Evolutionary conservation across 495 filamentous ascomycete species (phyloP), one percentile per base, ranked within the genome.

Genomic region (Trichoderma reesei): DNA sequence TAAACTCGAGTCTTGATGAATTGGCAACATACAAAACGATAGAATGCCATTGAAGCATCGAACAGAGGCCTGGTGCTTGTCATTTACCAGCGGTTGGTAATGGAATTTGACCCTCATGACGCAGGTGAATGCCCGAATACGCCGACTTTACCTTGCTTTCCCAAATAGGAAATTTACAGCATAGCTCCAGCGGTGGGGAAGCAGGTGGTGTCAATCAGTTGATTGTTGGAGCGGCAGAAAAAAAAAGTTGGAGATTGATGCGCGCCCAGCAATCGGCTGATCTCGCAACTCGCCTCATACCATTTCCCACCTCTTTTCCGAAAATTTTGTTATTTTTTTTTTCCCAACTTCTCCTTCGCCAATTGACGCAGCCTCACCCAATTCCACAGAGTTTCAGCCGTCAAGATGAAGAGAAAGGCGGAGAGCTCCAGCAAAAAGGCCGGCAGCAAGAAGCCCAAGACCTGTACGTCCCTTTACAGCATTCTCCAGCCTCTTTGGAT

Each of bases 391-490:
- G 20, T 5, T n/a, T n/a, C 56, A 9, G 31, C 31, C 61, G 33
- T 13, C 14, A 18, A 44, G 41, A 80, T 80, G 78, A 82, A 82
- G 72, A 77, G 79, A 72, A 80, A 80, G 66, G 78, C 78, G 36
- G 71, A 75, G 16, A 63, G 69, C n/a, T 69, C 63, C 46, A 65
- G 65, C 67, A 74, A 74, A 66, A 76, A 74, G 65, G 70, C 74
- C 39, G 41, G 26, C 41, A 41, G 16, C 62, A 80, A 79, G 70
- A 75, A 74, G 63, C 68, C 73, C 65, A 80, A 79, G 70, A 76
- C 71, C 69, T 66, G 79, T 82, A 73, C 67, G 68, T 62, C 41
- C 38, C 16, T n/a, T 62, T 1, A 26, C 26, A 26, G 38, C 38
- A 7, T 39, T 39, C 34, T 37, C 54, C 59, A 59, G 61, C 51